Conservation (phyloP, 352 stramenopile genomes). For the Paralagenidium karlingii region DNA sequence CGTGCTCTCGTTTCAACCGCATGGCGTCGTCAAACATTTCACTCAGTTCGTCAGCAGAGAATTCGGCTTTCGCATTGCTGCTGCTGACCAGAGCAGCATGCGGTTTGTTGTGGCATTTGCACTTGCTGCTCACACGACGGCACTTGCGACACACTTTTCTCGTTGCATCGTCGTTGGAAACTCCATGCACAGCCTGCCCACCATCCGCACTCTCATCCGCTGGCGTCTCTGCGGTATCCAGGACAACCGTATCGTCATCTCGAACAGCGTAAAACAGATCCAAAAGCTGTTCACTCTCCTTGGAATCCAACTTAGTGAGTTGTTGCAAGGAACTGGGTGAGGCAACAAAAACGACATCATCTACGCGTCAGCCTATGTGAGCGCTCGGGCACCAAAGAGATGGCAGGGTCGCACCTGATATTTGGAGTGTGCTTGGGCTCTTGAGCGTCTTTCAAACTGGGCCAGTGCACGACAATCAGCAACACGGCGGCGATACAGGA, state of each 20-base stretch:
- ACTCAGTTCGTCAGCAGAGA: too few species aligned
- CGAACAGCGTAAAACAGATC: slow-evolving; percentile 50
- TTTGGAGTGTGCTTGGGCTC: slow-evolving; percentile 28
- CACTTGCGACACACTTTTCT: slow-evolving; percentile 57
- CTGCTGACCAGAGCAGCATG: too few species aligned
- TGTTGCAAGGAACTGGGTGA: slow-evolving; percentile 17
- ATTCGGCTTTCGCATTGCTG: too few species aligned
- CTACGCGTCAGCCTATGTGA: not conserved
- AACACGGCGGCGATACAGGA: slow-evolving; percentile 47
- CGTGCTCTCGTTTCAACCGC: too few species aligned
- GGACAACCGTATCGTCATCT: slow-evolving; percentile 35
- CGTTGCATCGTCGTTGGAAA: slow-evolving; percentile 6
- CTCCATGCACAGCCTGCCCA: slow-evolving; percentile 2
- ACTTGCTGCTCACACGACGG: slow-evolving; percentile 41
- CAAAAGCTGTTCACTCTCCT: slow-evolving; percentile 54
- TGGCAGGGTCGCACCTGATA: not conserved
- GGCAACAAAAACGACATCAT: not conserved
- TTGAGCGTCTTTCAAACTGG: slow-evolving; percentile 21
- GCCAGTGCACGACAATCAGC: slow-evolving; percentile 44
- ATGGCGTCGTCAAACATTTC: too few species aligned
- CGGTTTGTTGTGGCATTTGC: slow-evolving; percentile 40
- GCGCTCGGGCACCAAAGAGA: not conserved
- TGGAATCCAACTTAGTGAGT: slow-evolving; percentile 45
- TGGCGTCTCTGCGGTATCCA: slow-evolving; percentile 37
- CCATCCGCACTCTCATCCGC: slow-evolving; percentile 7